These are phyloP conservation scores for Cyamopsis tetragonoloba DNA, from an alignment of 306 rosid species.

Conservation along the genomic window DNA sequence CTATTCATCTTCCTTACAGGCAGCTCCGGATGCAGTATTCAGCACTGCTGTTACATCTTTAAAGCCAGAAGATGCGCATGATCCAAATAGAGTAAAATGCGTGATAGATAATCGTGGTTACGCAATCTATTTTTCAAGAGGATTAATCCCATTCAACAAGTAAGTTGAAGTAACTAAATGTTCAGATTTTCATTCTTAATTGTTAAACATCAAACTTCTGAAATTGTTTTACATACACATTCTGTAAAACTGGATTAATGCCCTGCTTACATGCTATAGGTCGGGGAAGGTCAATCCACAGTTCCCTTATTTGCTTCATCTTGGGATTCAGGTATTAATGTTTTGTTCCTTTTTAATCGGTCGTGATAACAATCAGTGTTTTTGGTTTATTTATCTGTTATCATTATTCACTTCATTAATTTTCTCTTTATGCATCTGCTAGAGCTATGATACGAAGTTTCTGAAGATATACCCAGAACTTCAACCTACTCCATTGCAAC, in stretches of 20 bases:
- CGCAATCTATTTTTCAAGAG: conserved; percentile 94
- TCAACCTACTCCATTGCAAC: conserved; percentile 79
- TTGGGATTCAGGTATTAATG: conserved; percentile 38
- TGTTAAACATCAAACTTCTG: neutral
- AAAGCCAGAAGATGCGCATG: conserved; percentile 79
- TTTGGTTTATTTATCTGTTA: neutral
- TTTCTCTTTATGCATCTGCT: conserved; percentile 23
- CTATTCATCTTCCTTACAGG: conserved; percentile 44
- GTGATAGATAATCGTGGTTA: conserved; percentile 71
- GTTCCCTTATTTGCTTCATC: conserved; percentile 46
- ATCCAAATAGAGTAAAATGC: conserved; percentile 92
- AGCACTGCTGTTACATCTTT: conserved; percentile 94
- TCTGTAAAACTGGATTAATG: conserved; percentile 22
- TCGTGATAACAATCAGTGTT: neutral
- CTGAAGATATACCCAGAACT: conserved; percentile 71
- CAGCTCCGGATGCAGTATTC: conserved; percentile 96
- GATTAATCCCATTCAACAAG: conserved; percentile 93
- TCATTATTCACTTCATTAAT: neutral
- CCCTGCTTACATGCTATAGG: conserved; percentile 40
- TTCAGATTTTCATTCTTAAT: neutral
- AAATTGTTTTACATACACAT: neutral
- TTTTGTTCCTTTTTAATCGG: neutral
- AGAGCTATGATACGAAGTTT: conserved; percentile 91
- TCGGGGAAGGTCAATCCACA: conserved; percentile 75
- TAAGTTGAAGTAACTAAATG: conserved; percentile 31